These are phyloP conservation scores for Zea mays DNA, from an alignment of 176 grass and related monocot species.

Conservation along the genomic window DNA sequence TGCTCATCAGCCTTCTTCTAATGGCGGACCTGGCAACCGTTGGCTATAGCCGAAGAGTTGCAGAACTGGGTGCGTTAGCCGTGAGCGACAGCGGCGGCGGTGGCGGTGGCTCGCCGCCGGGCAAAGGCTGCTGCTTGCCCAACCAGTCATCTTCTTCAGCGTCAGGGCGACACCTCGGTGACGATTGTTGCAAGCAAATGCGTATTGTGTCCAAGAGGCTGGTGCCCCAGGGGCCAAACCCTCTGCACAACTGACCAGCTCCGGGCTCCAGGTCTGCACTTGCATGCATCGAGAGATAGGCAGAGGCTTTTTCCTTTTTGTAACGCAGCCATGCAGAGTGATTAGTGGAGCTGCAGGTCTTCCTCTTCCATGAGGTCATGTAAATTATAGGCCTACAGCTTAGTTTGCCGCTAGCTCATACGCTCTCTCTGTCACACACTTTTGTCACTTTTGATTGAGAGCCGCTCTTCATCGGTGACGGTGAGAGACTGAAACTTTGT, in stretches of 20 bases:
- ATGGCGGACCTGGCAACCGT: constrained; percentile 18
- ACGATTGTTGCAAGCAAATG: constrained; percentile 14
- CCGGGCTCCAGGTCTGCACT: background rate
- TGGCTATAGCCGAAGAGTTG: constrained; percentile 34
- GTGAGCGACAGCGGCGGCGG: background rate
- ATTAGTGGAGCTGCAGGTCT: background rate
- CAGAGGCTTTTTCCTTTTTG: background rate
- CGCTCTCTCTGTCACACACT: background rate
- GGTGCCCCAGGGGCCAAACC: constrained; percentile 81
- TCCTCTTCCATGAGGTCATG: background rate
- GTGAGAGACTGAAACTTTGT: background rate
- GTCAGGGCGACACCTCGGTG: background rate
- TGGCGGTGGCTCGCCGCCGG: background rate
- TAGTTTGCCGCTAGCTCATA: background rate
- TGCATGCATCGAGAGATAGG: background rate
- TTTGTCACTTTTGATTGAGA: background rate
- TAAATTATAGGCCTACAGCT: background rate
- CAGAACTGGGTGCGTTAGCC: background rate
- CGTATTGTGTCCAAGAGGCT: constrained; percentile 56
- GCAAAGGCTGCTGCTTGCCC: constrained; percentile 7
- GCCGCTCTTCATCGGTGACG: background rate
- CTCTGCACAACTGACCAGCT: constrained; percentile 72
- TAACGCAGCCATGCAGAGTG: background rate
- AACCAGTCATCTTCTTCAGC: background rate
- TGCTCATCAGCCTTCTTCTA: constrained; percentile 44